Conservation (phyloP, 2,329 filamentous ascomycete species). For the Pestalotiopsis sp. region DNA sequence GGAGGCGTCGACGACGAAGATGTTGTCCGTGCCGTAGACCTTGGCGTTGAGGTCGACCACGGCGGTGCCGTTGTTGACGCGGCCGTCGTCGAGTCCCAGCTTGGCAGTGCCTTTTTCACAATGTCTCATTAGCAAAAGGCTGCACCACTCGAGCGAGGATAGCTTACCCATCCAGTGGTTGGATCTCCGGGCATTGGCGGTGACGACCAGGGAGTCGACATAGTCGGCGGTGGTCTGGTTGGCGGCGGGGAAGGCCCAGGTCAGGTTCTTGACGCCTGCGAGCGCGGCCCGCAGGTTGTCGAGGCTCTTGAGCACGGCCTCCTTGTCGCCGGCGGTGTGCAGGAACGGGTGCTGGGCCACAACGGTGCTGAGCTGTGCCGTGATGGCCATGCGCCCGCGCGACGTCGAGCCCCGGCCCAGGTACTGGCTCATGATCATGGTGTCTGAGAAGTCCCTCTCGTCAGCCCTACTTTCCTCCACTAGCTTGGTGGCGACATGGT, state of each 20-base stretch:
- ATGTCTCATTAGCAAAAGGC: conserved; percentile 13
- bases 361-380: conserved; percentile 55
- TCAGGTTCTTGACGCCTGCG: conserved; percentile 56
- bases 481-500: background rate
- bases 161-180: conserved; percentile 55
- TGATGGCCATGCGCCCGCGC: conserved; percentile 64
- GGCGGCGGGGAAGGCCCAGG: conserved; percentile 55
- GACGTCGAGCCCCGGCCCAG: conserved; percentile 66
- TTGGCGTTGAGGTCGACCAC: conserved; percentile 67
- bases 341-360: conserved; percentile 64
- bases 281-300: conserved; percentile 60
- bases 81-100: conserved; percentile 59
- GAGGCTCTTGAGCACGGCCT: conserved; percentile 63
- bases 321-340: conserved; percentile 57
- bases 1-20: conserved; percentile 69
- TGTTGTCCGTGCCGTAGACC: conserved; percentile 70
- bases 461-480: no score
- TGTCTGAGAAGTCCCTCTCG: conserved; percentile 25
- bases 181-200: conserved; percentile 40
- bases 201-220: conserved; percentile 46
- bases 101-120: conserved; percentile 51
- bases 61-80: conserved; percentile 51
- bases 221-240: conserved; percentile 58
- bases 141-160: background rate
- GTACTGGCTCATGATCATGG: conserved; percentile 61